Evolutionary conservation across 371 early-diverging fungal species (phyloP), one percentile per base, ranked within the genome.

Genomic region (Rhizopus arrhizus): DNA sequence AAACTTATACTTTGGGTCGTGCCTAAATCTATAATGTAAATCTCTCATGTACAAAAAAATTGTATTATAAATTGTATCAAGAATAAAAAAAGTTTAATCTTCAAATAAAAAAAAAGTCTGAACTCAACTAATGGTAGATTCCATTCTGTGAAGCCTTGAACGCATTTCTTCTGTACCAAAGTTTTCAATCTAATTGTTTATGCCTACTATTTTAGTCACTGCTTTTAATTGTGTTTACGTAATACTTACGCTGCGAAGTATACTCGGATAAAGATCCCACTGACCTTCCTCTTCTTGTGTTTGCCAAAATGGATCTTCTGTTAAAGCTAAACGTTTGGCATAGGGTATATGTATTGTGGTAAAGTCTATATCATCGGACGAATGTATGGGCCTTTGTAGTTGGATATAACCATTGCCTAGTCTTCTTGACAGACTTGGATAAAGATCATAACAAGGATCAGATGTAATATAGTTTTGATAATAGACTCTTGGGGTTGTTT

Each of bases 151-250:
- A 40, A 79, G 65, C 41, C 67, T 65, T 49, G 70, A 69, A 29
- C 76, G 65, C 79, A 79, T 79, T 65, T 79, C 68, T 16, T 79
- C 72, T 28, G 74, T 70, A 4, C 79, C 79, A 62, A 66, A 74
- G 38, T 79, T 79, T 53, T 72, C 66, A 46, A 79, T 76, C 79
- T 79, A 58, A 43, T 34, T 32, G 22, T 46, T 52, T 40, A 52
- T 42, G 13, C 43, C 9, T 8, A 2, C 22, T 40, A 5, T 38
- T 41, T 55, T 12, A 7, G 7, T 45, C 22, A 15, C n/a, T 11
- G 5, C 32, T 46, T 33, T 43, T 36, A 9, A 10, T 57, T 43
- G 35, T 62, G 12, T 29, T 28, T 61, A n/a, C 13, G 33, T 38
- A 41, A 22, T 22, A 47, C 69, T 69, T 73, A 74, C 80, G 35